phyloP scores from a whole-genome alignment of 2,329 filamentous ascomycete species.

The Epichloe uncinata region DNA sequence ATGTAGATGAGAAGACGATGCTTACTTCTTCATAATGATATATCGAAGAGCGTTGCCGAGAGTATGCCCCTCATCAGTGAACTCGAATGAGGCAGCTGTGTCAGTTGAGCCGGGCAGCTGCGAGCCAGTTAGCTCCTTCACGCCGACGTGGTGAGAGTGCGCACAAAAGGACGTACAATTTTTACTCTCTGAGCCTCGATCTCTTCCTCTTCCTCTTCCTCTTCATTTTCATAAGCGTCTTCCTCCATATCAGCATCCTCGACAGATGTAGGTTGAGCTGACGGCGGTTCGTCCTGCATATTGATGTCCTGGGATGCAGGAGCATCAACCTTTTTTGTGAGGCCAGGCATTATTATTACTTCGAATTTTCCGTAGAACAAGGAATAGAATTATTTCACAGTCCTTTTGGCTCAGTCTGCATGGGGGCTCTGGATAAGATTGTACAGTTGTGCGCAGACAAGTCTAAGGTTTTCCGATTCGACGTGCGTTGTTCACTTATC shows the following conservation, averaged over 20 bases:
- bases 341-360: slow-evolving; percentile 22
- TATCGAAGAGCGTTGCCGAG: slow-evolving; percentile 88
- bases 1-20: slow-evolving; percentile 12
- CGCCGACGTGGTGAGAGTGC: neutral
- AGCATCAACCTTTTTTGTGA: slow-evolving; percentile 22
- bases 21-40: slow-evolving; percentile 96
- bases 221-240: slow-evolving; percentile 17
- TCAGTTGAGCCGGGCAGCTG: slow-evolving; percentile 77
- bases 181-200: slow-evolving; percentile 42
- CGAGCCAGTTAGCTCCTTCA: neutral
- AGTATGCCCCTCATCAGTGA: slow-evolving; percentile 87
- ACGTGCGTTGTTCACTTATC: neutral
- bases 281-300: slow-evolving; percentile 33
- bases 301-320: slow-evolving; percentile 20
- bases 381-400: too few relatives aligned
- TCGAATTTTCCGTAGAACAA: too few relatives aligned
- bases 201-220: slow-evolving; percentile 33
- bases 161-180: slow-evolving; percentile 35
- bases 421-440: too few relatives aligned
- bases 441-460: neutral
- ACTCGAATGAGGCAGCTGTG: slow-evolving; percentile 88
- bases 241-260: slow-evolving; percentile 22
- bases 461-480: neutral
- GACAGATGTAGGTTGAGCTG: slow-evolving; percentile 21
- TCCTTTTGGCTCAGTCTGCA: too few relatives aligned